A percentile compares a stretch with the other conserved stretches of the same genome.
Evolutionary conservation across 495 filamentous ascomycete genomes (phyloP).

Genomic region (Aspergillus haitiensis): DNA sequence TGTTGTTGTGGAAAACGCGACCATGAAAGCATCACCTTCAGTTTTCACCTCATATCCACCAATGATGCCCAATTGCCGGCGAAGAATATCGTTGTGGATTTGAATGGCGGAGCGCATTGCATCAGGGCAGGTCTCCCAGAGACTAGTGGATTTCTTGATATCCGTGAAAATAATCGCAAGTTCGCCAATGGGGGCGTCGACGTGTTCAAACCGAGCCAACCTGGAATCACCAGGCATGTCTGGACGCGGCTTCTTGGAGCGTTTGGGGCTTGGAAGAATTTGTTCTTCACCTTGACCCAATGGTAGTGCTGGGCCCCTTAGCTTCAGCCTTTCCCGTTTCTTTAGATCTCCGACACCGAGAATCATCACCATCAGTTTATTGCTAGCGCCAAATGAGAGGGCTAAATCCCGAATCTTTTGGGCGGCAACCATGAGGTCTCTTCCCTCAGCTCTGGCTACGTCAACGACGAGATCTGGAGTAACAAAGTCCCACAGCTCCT

Average conservation of each 20-base stretch:
- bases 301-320: slow-evolving; percentile 74
- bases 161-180: slow-evolving; percentile 96
- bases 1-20: slow-evolving; percentile 93
- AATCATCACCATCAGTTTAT: slow-evolving; percentile 99
- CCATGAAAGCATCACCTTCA: slow-evolving; percentile 99
- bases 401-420: slow-evolving; percentile 94
- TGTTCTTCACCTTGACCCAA: slow-evolving; percentile 68
- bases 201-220: slow-evolving; percentile 81
- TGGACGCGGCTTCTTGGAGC: slow-evolving; percentile 57
- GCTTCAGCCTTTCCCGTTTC: slow-evolving; percentile 70
- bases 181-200: slow-evolving; percentile 85
- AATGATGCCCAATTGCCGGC: slow-evolving; percentile 86
- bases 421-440: slow-evolving; percentile 92
- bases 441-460: slow-evolving; percentile 76
- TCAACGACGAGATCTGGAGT: slow-evolving; percentile 88
- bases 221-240: slow-evolving; percentile 78
- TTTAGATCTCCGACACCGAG: slow-evolving; percentile 88
- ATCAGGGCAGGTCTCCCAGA: slow-evolving; percentile 95
- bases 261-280: slow-evolving; percentile 58
- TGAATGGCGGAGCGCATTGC: slow-evolving; percentile 96
- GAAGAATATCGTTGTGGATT: slow-evolving; percentile 93
- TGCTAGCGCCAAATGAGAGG: slow-evolving; percentile 87
- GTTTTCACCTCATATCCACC: slow-evolving; percentile 99
- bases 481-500: slow-evolving; percentile 92
- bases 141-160: slow-evolving; percentile 95